Evolutionary conservation across 1,139 yeast genomes (phyloP).

Genomic region (Yamadazyma sp.): DNA sequence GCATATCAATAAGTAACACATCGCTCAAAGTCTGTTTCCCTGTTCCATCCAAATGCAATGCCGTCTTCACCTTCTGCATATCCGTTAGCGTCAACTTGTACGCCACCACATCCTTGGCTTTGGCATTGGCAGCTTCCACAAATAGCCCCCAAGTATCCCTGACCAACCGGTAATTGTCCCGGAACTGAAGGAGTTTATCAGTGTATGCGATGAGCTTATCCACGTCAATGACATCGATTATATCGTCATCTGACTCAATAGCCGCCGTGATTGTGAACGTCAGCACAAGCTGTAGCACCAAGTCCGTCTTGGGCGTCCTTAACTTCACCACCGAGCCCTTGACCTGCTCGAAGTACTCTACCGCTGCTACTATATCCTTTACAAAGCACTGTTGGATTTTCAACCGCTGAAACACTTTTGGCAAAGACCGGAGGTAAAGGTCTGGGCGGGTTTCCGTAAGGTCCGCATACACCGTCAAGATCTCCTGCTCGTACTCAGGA

Average conservation of each 20-base stretch:
- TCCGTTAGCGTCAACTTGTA: conserved; percentile 32
- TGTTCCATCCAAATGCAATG: conserved; percentile 26
- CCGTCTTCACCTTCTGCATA: conserved; percentile 30
- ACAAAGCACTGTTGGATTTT: conserved; percentile 34
- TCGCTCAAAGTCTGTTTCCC: conserved; percentile 23
- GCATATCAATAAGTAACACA: conserved; percentile 44
- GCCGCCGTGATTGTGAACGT: conserved; percentile 31
- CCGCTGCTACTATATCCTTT: conserved; percentile 30
- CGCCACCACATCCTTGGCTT: conserved; percentile 1
- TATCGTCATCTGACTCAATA: conserved; percentile 18
- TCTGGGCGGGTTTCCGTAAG: conserved; percentile 29
- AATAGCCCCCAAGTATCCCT: conserved; percentile 37
- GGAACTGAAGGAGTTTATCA: conserved; percentile 31
- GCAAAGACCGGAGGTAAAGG: conserved; percentile 28
- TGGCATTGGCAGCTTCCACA: conserved; percentile 19
- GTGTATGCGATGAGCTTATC: conserved; percentile 36
- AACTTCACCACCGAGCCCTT: conserved; percentile 9
- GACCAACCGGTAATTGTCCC: conserved; percentile 33
- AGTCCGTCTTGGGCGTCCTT: conserved; percentile 21
- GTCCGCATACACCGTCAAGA: conserved; percentile 28
- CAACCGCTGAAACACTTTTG: conserved; percentile 23
- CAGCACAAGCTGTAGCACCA: conserved; percentile 25
- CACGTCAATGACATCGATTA: conserved; percentile 42
- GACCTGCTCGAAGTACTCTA: conserved; percentile 36
- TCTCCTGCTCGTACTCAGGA: conserved; percentile 32